Conservation (phyloP, 495 filamentous ascomycete species). For the Xylaria castorea region DNA sequence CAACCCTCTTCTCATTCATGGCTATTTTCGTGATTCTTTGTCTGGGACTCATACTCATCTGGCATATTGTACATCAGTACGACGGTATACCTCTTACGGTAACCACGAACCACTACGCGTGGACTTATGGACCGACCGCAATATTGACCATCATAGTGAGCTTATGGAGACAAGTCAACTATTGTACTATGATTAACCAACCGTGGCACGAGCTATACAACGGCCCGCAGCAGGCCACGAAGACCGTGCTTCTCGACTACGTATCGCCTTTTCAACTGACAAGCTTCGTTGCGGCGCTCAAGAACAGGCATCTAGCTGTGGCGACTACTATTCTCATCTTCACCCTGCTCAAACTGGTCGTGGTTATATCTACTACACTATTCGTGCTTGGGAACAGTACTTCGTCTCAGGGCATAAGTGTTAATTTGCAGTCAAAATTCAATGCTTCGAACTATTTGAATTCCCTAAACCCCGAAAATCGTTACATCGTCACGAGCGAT, state of each 20-base stretch:
- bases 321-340: background rate
- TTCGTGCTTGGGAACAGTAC: background rate
- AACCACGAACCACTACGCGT: conserved; percentile 34
- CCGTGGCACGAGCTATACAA: conserved; percentile 36
- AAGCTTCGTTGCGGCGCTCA: background rate
- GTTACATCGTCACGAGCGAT: background rate
- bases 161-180: conserved; percentile 36
- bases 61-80: background rate
- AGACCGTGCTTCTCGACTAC: conserved; percentile 24
- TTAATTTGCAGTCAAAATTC: background rate
- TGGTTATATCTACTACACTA: conserved; percentile 12
- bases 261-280: conserved; percentile 7
- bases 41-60: background rate
- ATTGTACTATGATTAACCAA: conserved; percentile 33
- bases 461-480: background rate
- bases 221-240: conserved; percentile 3
- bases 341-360: background rate
- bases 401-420: background rate
- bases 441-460: background rate
- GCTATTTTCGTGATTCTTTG: background rate
- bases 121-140: conserved; percentile 42
- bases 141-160: conserved; percentile 33
- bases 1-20: background rate
- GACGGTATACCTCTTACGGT: conserved; percentile 1
- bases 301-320: conserved; percentile 10